Base-by-base conservation (phyloP, 257 asterid species). In the Fraxinus americana region DNA sequence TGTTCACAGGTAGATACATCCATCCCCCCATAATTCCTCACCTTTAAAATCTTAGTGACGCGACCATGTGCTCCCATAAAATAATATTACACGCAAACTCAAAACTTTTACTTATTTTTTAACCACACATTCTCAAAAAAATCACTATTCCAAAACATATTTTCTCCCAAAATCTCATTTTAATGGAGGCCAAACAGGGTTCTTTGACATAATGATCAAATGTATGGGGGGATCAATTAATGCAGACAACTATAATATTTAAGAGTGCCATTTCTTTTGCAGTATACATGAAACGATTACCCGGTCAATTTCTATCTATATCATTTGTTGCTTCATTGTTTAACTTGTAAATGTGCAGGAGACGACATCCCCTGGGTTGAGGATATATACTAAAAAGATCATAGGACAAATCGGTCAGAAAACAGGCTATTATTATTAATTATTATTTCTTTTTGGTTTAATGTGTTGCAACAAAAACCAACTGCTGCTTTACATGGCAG, bases 341-440 rank as follows among this genome's bases (percentile, higher is more conserved):
- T 80, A 70, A 67, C 67, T 74, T 35, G 67, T 3, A 74, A 54
- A 80, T 43, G 2, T 82, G 89, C 90, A 94, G 98, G 92, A 89
- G 97, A 75, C 91, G 98, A 57, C 98, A 92, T 74, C 97, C 97
- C 30, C 76, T 87, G 21, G 95, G 98, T 83, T 92, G 89, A 93
- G 82, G 85, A 69, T 70, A 75, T 67, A 48, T 25, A 71, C 63
- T 69, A 61, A 52, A 75, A 3, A 75, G 82, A 81, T 68, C 81
- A 43, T 81, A 50, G 84, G 79, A 81, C 45, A 84, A 80, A 79
- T 59, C 78, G 85, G 79, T 73, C 84, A 17, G 81, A 23, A 68
- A 71, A 76, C 83, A 65, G 80, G 78, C 80, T 79, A 76, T 84
- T 77, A 81, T 86, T 83, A 78, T 67, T 32, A 30, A 78, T 68